Evolutionary conservation across 257 asterid species (phyloP), one percentile per base, ranked within the genome.

Genomic region (Solanum rostratum): DNA sequence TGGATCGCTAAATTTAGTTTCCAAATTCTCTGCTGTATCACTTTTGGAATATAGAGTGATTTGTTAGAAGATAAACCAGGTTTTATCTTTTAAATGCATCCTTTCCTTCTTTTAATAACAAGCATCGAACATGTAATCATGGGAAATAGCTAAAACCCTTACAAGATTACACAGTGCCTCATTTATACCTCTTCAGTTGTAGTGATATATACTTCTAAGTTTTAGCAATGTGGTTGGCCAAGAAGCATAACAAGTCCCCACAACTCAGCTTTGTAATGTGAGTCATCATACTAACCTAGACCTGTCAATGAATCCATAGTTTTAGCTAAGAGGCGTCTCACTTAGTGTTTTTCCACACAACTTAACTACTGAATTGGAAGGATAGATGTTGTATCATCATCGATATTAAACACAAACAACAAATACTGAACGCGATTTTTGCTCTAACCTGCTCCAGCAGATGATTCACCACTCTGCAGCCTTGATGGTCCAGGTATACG

Each of bases 391-490:
- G 22, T 15, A 30, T 66, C 74, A 66, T 66, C 74, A 66, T 10
- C 12, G n/a, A 16, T 8, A 57, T 57, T 57, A 30, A 7, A 66
- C 49, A 68, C 14, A 66, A 15, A 68, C 15, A 33, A 33, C 27
- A 68, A 33, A 16, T 9, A 68, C 19, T 33, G 49, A 33, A 18
- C 49, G 0, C 8, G 15, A 37, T 16, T 68, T 62, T 18, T 9
- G 76, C 49, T 74, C 39, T 88, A 73, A 96, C 99, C 99, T 70
- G 94, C 93, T 85, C 93, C 98, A 33, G 94, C 88, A 3, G 97
- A 95, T 0, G 98, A 90, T 33, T 97, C 98, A 0, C 89, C 96
- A 86, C 91, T 94, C 76, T 94, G 97, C 52, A 93, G 91, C 83
- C 98, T 88, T 9, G 98, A 92, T 62, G 88, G 89, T 18, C 90